phyloP scores from a whole-genome alignment of 148 eudicot genomes.

The Talinum fruticosum region DNA sequence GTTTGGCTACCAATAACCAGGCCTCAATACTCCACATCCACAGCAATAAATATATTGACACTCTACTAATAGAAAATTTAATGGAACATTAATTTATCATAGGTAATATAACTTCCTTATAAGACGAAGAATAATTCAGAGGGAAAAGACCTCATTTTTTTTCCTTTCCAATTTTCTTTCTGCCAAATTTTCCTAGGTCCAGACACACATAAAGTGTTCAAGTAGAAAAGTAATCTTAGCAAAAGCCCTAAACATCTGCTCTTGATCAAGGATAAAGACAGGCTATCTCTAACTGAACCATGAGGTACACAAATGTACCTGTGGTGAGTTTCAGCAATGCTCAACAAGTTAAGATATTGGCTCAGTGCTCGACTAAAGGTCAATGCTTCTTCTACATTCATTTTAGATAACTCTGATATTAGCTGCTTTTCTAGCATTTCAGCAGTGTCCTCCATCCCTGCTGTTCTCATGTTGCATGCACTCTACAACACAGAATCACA shows the following conservation, averaged over 20 bases:
- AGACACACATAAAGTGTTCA: neutral
- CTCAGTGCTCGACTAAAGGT: conserved; percentile 70
- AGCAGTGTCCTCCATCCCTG: conserved; percentile 74
- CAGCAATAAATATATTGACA: neutral
- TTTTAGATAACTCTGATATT: conserved; percentile 66
- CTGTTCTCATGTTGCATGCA: conserved; percentile 73
- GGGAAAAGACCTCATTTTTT: too few relatives aligned
- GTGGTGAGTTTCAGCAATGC: conserved; percentile 93
- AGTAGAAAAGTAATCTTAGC: neutral
- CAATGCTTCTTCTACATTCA: conserved; percentile 73
- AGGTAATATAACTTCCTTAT: too few relatives aligned
- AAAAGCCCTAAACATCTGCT: neutral
- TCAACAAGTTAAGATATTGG: conserved; percentile 72
- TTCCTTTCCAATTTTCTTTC: too few relatives aligned
- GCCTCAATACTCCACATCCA: neutral
- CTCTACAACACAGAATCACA: conserved; percentile 42
- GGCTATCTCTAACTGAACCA: neutral
- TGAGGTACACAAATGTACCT: conserved; percentile 50
- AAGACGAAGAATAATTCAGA: too few relatives aligned
- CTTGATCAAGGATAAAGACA: neutral
- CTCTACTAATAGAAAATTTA: neutral
- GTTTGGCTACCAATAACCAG: neutral
- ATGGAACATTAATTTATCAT: neutral
- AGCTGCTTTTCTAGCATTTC: conserved; percentile 78
- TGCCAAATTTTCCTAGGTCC: too few relatives aligned